Evolutionary conservation across 139 green algal genomes (phyloP), one percentile per base, ranked within the genome.

Genomic region (Coelastrella sp.): DNA sequence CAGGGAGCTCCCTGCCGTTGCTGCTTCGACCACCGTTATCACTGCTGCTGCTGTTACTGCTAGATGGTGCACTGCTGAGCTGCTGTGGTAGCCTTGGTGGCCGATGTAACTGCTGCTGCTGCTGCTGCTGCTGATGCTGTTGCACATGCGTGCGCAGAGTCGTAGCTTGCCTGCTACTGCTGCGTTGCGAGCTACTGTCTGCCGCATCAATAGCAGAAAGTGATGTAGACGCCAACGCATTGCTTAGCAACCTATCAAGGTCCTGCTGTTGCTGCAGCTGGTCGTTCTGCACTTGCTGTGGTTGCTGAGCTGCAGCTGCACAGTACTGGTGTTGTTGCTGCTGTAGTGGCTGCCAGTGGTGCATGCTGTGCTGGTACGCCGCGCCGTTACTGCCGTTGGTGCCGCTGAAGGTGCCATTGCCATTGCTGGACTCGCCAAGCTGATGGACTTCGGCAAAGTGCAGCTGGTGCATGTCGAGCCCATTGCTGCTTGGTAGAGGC

Each of bases 191-290:
- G 77, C 77, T 59, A 80, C 22, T 58, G 8, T 3, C 22, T 20
- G 8, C 22, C 78, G 32, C 19, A 10, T 14, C 32, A 14, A 19
- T 22, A 58, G 23, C 64, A 64, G 64, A 14, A 61, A 58, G n/a
- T 65, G 81, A 87, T 74, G 81, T 78, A 3, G 81, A 78, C 17
- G 81, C 81, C 54, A 22, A 17, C 16, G 23, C 47, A n/a, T 87
- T 87, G 64, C 81, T 87, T 13, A 74, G 47, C 5, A 87, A 68
- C 23, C 81, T 22, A n/a, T 87, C 81, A n/a, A 78, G 22, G 81
- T 77, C 61, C 64, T 87, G 81, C 61, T 78, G 59, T 20, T 75
- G 58, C 56, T 86, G 59, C 77, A 54, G 77, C 77, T 84, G 79
- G 17, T 23, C 16, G 32, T 68, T n/a, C 7, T 68, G 57, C 56